A percentile compares a stretch with the other conserved stretches of the same genome.
Evolutionary conservation across 805 yeast species (phyloP).

Genomic region (Teunomyces aglyptinius): DNA sequence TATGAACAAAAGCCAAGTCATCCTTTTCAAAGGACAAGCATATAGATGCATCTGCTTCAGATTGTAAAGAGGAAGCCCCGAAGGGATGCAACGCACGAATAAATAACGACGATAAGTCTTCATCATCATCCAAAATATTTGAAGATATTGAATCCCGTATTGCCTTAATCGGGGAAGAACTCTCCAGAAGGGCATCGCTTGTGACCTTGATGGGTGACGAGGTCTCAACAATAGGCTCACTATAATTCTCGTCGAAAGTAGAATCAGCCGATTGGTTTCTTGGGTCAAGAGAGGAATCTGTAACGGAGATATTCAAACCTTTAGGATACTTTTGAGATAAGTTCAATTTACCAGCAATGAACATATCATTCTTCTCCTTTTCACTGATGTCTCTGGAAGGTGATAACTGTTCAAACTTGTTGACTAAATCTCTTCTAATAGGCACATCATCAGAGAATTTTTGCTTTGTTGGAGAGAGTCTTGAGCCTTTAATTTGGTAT

Average conservation of each 20-base stretch:
- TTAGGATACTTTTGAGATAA: constrained; percentile 14
- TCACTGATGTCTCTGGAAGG: constrained; percentile 12
- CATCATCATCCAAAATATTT: constrained; percentile 23
- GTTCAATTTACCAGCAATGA: constrained; percentile 10
- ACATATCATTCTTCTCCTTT: constrained; percentile 16
- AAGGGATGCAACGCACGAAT: constrained; percentile 59
- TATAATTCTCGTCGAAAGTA: not conserved
- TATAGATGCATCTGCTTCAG: constrained; percentile 64
- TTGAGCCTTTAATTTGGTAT: constrained; percentile 14
- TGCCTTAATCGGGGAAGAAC: not conserved
- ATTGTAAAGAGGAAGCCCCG: constrained; percentile 56
- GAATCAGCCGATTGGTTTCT: constrained; percentile 6
- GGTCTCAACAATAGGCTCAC: not conserved
- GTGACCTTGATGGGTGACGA: not conserved
- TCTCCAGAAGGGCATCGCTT: not conserved
- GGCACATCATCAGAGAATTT: constrained; percentile 20
- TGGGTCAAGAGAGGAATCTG: constrained; percentile 17
- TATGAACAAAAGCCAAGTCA: constrained; percentile 74
- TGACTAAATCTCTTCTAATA: constrained; percentile 26
- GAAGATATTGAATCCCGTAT: constrained; percentile 6
- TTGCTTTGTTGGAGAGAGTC: constrained; percentile 17
- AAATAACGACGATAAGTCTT: constrained; percentile 51
- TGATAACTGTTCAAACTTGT: constrained; percentile 15
- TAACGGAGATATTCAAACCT: constrained; percentile 25
- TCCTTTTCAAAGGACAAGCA: constrained; percentile 69